Conservation (phyloP, 345 rosid genomes). For the Brassica juncea region DNA sequence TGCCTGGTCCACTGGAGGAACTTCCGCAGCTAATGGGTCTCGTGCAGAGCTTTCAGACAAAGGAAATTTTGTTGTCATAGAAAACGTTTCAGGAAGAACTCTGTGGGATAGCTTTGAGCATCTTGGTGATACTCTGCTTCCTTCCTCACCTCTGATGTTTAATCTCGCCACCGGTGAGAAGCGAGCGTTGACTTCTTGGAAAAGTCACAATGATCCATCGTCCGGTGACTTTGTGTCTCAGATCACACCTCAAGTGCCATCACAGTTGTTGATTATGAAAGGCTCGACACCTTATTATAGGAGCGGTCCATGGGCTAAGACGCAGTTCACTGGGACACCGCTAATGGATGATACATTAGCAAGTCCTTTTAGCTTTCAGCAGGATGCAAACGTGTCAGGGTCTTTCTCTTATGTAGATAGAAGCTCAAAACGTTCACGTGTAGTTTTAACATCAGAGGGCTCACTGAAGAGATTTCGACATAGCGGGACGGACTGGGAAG, state of each 20-base stretch:
- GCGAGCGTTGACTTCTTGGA: conserved; percentile 44
- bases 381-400: conserved; percentile 19
- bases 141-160: conserved; percentile 26
- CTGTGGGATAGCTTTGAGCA: neutral
- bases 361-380: conserved; percentile 2
- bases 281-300: conserved; percentile 29
- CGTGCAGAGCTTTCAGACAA: no score
- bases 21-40: no score
- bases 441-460: conserved; percentile 18
- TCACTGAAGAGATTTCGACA: neutral
- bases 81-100: neutral
- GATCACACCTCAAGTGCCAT: conserved; percentile 36
- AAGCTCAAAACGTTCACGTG: neutral
- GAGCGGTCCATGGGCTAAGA: conserved; percentile 44
- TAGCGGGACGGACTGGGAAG: neutral
- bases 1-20: no score
- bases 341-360: neutral
- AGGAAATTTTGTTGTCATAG: neutral
- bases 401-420: neutral
- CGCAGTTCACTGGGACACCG: conserved; percentile 26
- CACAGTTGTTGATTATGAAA: conserved; percentile 26
- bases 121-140: conserved; percentile 34
- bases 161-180: conserved; percentile 4
- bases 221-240: conserved; percentile 31
- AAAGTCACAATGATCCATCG: conserved; percentile 39